Evolutionary conservation across 2,329 filamentous ascomycete genomes (phyloP), one percentile per base, ranked within the genome.

Genomic region (Alternaria arbusti): DNA sequence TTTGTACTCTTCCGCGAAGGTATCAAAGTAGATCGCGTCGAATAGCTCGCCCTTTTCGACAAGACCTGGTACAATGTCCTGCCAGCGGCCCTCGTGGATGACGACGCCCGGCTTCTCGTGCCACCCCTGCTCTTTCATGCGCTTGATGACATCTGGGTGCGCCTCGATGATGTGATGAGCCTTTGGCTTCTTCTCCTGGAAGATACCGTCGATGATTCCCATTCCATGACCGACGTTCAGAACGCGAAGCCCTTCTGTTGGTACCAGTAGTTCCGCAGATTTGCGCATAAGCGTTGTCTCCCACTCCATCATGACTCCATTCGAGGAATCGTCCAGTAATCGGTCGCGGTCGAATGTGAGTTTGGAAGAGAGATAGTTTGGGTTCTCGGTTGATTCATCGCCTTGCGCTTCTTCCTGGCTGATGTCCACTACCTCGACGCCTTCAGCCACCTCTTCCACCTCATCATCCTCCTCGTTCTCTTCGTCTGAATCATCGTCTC

Each of bases 1-100:
- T 3, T 85, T 84, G 80, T 98, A 99, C 67, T 96, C 92, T 82
- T 99, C 96, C 7, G 94, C 96, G 79, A 98, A 98, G 0, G 96
- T 99, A 77, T 99, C 96, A 75, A 97, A 98, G 83, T 98, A 99
- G 70, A 99, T 84, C 11, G 79, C 84, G 64, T 86, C 83, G 57
- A 85, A 83, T 8, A 78, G 63, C 20, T 75, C 75, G 43, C 80
- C 82, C 61, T 83, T 74, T 61, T 81, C 80, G 4, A 84, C 74
- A 0, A 85, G 77, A 36, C 76, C 76, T 1, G 83, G 82, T 2
- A 85, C 74, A 9, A 85, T 74, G 44, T 85, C 83, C 68, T 85
- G 84, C 84, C 84, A 86, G 28, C 79, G 77, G 25, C 84, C 84
- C 65, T 83, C 82, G 61, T 84, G 83, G 13, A 85, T 76, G 17